phyloP scores from a whole-genome alignment of 306 rosid genomes.

The Medicago arabica region DNA sequence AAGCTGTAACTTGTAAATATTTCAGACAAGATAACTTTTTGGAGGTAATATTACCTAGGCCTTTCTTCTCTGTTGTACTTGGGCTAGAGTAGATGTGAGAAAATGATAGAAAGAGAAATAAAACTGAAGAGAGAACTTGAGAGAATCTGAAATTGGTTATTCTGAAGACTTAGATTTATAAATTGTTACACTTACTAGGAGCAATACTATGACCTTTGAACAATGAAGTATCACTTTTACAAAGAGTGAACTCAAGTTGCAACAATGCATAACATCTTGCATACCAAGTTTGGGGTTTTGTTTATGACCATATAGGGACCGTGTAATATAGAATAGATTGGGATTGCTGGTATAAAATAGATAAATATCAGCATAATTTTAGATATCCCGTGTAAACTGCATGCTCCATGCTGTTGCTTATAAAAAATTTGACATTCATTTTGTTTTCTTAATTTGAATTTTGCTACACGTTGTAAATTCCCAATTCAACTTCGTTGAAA shows the following conservation, averaged over 20 bases:
- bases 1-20: conserved; percentile 93
- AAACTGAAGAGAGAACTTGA: background rate
- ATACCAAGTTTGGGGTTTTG: background rate
- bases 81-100: conserved; percentile 7
- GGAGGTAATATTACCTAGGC: conserved; percentile 65
- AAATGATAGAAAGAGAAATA: background rate
- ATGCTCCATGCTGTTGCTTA: conserved; percentile 15
- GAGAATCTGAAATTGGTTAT: conserved; percentile 19
- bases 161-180: background rate
- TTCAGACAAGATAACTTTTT: conserved; percentile 85
- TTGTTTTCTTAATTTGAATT: conserved; percentile 26
- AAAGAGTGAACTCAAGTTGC: conserved; percentile 1
- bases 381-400: conserved; percentile 11
- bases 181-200: background rate
- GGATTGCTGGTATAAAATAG: background rate
- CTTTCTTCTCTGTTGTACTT: conserved; percentile 15
- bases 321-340: background rate
- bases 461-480: conserved; percentile 25
- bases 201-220: background rate
- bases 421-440: conserved; percentile 2
- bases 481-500: conserved; percentile 35
- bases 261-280: background rate
- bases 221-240: background rate
- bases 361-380: conserved; percentile 9
- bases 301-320: background rate